Percentiles rank a stretch among this genome's conserved stretches.
Conservation (phyloP, 495 filamentous ascomycete species). For the Emericellopsis terricola region DNA sequence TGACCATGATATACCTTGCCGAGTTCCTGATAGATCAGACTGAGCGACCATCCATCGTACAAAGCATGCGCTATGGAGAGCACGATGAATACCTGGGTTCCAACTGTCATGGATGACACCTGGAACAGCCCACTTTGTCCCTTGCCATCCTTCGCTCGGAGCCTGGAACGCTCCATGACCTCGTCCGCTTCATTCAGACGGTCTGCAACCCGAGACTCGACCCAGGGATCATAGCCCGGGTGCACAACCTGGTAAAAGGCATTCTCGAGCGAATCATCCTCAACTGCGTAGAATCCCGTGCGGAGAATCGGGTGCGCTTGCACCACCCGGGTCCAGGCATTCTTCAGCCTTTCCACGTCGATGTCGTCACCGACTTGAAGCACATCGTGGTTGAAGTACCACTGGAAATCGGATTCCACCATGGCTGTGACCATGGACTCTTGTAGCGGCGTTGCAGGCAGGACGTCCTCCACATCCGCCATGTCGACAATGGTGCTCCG, state of each 20-base stretch:
- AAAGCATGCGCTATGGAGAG: slow-evolving; percentile 63
- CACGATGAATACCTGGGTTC: slow-evolving; percentile 28
- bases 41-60: slow-evolving; percentile 62
- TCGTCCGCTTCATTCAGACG: slow-evolving; percentile 8
- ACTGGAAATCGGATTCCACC: slow-evolving; percentile 39
- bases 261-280: slow-evolving; percentile 30
- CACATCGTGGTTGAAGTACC: slow-evolving; percentile 69
- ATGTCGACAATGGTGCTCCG: slow-evolving; percentile 4
- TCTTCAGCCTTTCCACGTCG: slow-evolving; percentile 31
- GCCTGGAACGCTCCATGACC: slow-evolving; percentile 11
- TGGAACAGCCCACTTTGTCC: slow-evolving; percentile 22
- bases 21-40: slow-evolving; percentile 48
- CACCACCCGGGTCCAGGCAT: slow-evolving; percentile 41
- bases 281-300: slow-evolving; percentile 49
- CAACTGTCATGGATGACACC: slow-evolving; percentile 16
- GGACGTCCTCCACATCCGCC: slow-evolving; percentile 27
- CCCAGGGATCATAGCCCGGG: slow-evolving; percentile 5
- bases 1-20: slow-evolving; percentile 32
- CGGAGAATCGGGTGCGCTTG: slow-evolving; percentile 49
- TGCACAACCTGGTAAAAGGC: slow-evolving; percentile 51
- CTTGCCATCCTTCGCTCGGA: slow-evolving; percentile 9
- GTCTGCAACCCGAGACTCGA: slow-evolving; percentile 6
- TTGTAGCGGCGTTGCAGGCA: slow-evolving; percentile 58
- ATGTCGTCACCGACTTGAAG: slow-evolving; percentile 31
- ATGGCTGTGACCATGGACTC: slow-evolving; percentile 70